phyloP scores from a whole-genome alignment of 805 yeast species.

The Sugiyamaella boreocaroliniensis region DNA sequence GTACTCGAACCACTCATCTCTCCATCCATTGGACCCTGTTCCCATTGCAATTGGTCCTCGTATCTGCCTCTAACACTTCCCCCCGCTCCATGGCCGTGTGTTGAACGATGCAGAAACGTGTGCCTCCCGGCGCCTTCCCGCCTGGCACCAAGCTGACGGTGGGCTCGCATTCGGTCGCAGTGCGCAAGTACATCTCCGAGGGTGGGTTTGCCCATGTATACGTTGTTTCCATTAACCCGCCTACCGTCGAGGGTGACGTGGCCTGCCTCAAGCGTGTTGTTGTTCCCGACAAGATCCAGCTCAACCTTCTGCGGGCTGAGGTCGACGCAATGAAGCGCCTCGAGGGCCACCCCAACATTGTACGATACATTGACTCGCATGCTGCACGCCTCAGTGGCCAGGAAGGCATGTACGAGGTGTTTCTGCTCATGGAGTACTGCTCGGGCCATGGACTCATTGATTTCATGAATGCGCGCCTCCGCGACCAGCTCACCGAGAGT shows the following conservation, averaged over 20 bases:
- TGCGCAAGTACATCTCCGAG: conserved; percentile 67
- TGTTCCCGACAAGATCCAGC: conserved; percentile 82
- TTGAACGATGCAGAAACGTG: conserved; percentile 18
- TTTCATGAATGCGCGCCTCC: conserved; percentile 79
- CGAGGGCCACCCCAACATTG: conserved; percentile 71
- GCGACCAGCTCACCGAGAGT: conserved; percentile 65
- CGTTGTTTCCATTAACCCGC: conserved; percentile 61
- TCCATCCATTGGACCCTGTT: not conserved
- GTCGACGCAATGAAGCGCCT: conserved; percentile 95
- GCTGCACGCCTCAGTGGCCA: conserved; percentile 60
- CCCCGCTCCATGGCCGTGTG: not conserved
- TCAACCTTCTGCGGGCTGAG: conserved; percentile 82
- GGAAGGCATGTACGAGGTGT: conserved; percentile 65
- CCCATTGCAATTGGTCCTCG: not conserved
- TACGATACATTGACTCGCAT: conserved; percentile 89
- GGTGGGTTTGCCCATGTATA: conserved; percentile 97
- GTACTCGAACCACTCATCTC: no score
- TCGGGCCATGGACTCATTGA: conserved; percentile 77
- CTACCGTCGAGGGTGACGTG: conserved; percentile 43
- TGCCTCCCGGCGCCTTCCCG: conserved; percentile 55
- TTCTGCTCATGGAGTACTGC: conserved; percentile 89
- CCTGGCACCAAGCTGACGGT: conserved; percentile 78
- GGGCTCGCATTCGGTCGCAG: conserved; percentile 70
- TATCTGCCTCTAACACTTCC: not conserved
- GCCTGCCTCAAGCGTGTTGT: conserved; percentile 93